These are phyloP conservation scores for Paracoccidioides brasiliensis DNA, from an alignment of 2,329 filamentous ascomycete genomes.

Conservation along the genomic window DNA sequence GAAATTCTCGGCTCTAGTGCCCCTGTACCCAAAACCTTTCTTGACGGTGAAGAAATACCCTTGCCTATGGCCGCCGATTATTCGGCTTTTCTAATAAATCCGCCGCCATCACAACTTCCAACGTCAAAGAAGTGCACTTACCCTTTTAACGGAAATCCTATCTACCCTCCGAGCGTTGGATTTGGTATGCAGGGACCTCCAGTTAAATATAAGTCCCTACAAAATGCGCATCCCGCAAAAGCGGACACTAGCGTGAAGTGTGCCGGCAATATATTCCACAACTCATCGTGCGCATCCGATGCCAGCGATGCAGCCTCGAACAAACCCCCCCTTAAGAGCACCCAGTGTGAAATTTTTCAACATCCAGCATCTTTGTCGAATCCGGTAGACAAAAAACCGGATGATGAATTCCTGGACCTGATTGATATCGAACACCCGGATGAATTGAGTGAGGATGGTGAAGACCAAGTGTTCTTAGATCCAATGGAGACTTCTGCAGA, in stretches of 20 bases:
- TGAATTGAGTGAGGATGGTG: conserved; percentile 16
- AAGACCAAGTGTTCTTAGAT: conserved; percentile 16
- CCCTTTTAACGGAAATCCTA: not conserved
- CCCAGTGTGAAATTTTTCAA: conserved; percentile 7
- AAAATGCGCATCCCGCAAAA: not conserved
- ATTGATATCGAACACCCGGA: conserved; percentile 24
- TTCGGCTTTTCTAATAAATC: not conserved
- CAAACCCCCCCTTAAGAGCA: not conserved
- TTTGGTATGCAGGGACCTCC: not conserved
- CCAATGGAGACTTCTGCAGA: conserved; percentile 3
- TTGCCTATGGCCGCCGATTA: not conserved
- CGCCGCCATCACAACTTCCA: not conserved
- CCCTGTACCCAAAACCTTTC: not conserved
- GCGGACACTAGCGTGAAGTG: not conserved
- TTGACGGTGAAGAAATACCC: not conserved
- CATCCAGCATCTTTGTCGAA: not conserved
- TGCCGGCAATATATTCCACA: not conserved
- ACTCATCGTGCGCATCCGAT: not conserved
- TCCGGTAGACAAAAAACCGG: not conserved
- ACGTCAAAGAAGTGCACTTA: not conserved
- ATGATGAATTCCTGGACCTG: conserved; percentile 11
- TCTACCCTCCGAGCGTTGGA: not conserved
- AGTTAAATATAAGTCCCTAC: not conserved
- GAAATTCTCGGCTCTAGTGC: not conserved
- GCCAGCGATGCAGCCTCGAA: not conserved